A percentile compares a stretch with the other conserved stretches of the same genome.
These are phyloP conservation scores for Aspergillus pseudoterreus DNA, from an alignment of 2,329 filamentous ascomycete species.

Conservation along the genomic window DNA sequence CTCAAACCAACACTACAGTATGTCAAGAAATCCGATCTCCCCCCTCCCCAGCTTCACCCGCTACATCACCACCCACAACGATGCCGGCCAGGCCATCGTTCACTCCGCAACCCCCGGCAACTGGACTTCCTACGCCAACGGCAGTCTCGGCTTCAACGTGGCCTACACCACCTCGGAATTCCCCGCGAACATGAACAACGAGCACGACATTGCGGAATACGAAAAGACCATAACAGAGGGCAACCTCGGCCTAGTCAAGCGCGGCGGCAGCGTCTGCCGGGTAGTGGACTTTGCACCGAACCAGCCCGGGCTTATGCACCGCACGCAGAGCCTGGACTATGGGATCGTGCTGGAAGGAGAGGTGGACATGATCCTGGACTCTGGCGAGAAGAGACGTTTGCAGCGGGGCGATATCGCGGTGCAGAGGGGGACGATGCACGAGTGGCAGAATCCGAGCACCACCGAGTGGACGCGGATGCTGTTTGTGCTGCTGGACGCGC, in stretches of 20 bases:
- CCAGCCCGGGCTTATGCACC: conserved; percentile 47
- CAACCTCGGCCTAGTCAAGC: conserved; percentile 35
- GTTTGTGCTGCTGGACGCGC: conserved; percentile 31
- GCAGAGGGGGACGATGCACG: conserved; percentile 55
- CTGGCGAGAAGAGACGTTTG: conserved; percentile 48
- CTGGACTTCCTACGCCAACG: conserved; percentile 27
- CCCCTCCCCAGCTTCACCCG: conserved; percentile 25
- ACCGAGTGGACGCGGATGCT: conserved; percentile 49
- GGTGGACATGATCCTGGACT: conserved; percentile 51
- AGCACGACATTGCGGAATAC: conserved; percentile 33
- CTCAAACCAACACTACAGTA: too few species aligned
- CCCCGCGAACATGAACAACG: conserved; percentile 32
- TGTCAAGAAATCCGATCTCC: conserved; percentile 9
- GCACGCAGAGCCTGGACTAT: conserved; percentile 54
- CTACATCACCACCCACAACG: conserved; percentile 38
- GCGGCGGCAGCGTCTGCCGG: conserved; percentile 42
- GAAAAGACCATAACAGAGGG: conserved; percentile 22
- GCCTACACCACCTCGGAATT: conserved; percentile 40
- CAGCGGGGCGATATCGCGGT: conserved; percentile 53
- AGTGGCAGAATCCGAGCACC: conserved; percentile 49
- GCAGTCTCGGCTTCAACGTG: conserved; percentile 37
- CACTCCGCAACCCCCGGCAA: conserved; percentile 26
- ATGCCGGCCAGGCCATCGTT: conserved; percentile 33
- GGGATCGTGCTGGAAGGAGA: conserved; percentile 54
- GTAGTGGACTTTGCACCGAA: conserved; percentile 49